Base-by-base conservation (phyloP, 2,329 filamentous ascomycete genomes). In the Cercospora canescens region DNA sequence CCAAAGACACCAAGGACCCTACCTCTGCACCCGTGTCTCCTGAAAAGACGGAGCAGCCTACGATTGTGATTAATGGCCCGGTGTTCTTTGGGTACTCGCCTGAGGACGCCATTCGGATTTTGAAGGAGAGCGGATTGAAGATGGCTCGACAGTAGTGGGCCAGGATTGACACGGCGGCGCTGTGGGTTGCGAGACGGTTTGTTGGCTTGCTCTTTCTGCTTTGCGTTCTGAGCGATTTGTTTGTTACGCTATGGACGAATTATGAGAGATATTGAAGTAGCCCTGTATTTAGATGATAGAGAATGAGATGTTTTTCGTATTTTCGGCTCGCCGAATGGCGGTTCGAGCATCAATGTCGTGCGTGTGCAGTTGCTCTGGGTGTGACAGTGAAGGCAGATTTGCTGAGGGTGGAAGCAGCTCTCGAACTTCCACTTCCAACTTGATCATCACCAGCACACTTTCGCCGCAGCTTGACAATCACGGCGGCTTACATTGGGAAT, bases 51-150 rank as follows among this genome's bases (percentile, higher is more conserved):
- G 34, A 28, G 37, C 26, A 62, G 9, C 87, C 91, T 9, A 89
- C 91, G 72, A 91, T 97, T 86, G 84, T 96, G 0, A 97, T 97
- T 75, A 96, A 92, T 8, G 94, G 94, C 0, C 94, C 94, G 0
- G 93, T 97, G 0, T 97, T 97, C 75, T 92, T 98, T 73, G 94
- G 94, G 0, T 97, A 97, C 74, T 88, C 90, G 9, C 86, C 93
- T 67, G 92, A 96, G 66, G 89, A 96, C 76, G 91, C 92, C n/a
- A 86, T 92, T 26, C 84, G 87, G 62, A 85, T 96, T 60, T 86
- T 96, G 82, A 88, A 91, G 71, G 73, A 74, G 56, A 73, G 64
- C 50, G 74, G 74, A 21, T 28, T 68, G 55, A 65, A 67, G 50
- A 45, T 57, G 32, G 21, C 28, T 64, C 18, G 57, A 30, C 52